phyloP scores from a whole-genome alignment of 2,329 filamentous ascomycete species.

The Hypoxylon sp. region DNA sequence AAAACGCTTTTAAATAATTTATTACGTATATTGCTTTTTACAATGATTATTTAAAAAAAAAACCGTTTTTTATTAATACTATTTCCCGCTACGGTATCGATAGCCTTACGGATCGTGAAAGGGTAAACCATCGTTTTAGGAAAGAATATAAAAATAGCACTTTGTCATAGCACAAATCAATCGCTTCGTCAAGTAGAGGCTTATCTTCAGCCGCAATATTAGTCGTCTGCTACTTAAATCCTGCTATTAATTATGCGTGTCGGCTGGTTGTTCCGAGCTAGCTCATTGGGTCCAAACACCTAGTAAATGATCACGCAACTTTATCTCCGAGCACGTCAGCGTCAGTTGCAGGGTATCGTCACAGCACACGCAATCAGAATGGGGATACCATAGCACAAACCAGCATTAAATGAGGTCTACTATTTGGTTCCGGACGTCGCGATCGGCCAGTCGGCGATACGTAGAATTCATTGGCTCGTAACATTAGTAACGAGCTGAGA shows the following conservation, averaged over 20 bases:
- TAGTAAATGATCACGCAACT: slow-evolving; percentile 39
- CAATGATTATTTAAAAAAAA: no score
- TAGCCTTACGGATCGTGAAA: background rate
- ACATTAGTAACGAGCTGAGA: slow-evolving; percentile 3
- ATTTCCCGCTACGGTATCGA: background rate
- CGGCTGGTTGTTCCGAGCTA: slow-evolving; percentile 19
- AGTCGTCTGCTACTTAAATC: background rate
- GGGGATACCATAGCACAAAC: slow-evolving; percentile 17
- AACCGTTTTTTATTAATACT: no score
- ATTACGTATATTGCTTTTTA: no score
- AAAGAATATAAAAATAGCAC: background rate
- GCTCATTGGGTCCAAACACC: slow-evolving; percentile 31
- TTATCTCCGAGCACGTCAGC: slow-evolving; percentile 41
- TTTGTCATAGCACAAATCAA: background rate
- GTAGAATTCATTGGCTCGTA: slow-evolving; percentile 18
- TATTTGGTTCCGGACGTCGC: slow-evolving; percentile 17
- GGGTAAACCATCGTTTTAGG: background rate
- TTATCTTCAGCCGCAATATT: background rate
- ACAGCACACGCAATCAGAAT: slow-evolving; percentile 22
- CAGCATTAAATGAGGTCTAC: slow-evolving; percentile 6
- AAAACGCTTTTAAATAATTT: no score
- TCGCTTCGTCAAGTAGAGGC: background rate
- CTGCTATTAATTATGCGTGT: slow-evolving; percentile 13
- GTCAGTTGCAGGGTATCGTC: slow-evolving; percentile 32
- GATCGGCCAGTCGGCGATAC: slow-evolving; percentile 24